Base-by-base conservation (phyloP, 352 stramenopile genomes). In the Globisporangium abappressorium region DNA sequence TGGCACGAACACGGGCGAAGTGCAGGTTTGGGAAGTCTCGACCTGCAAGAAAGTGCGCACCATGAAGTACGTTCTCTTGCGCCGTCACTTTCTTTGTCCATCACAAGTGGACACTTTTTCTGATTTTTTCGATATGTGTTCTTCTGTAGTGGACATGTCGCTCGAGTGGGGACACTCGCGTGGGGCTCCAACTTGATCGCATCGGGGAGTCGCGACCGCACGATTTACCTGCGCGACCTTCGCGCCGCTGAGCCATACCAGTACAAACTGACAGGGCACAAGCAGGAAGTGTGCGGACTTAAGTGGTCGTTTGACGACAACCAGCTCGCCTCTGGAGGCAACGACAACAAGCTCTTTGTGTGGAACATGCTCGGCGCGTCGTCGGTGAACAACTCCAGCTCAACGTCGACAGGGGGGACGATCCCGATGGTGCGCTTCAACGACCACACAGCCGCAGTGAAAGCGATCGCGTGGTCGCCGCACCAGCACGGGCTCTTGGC, bases 271-370 rank as follows among this genome's bases (percentile, higher is more conserved):
- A 75, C 76, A 28, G 83, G 84, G 5, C 86, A 94, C 74, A 90
- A 89, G 57, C 86, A 94, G 68, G 79, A 95, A 78, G 94, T 99
- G 8, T 99, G 97, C 71, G 97, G 97, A 11, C 77, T 99, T 22
- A 98, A 98, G 62, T 99, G 96, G 96, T 98, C 91, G 2, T 98
- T 97, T 65, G 96, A 99, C 67, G 87, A 92, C 62, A 69, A 84
- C n/a, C 83, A 97, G 64, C 79, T 98, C 20, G 91, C 92, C 1
- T 98, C 91, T 0, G 97, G 97, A 57, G 97, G 97, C 24, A 99
- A 99, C 76, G 97, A 99, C 83, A 99, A 99, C 84, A 98, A 99
- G 76, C 79, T 99, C 24, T 90, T 98, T 64, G 93, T 99, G n/a
- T 98, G 97, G 91, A 97, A 96, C 74, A 84, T 94, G 59, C 87